A percentile compares a stretch with the other conserved stretches of the same genome.
phyloP scores from a whole-genome alignment of 2,329 filamentous ascomycete genomes.

The Nigrospora oryzae region DNA sequence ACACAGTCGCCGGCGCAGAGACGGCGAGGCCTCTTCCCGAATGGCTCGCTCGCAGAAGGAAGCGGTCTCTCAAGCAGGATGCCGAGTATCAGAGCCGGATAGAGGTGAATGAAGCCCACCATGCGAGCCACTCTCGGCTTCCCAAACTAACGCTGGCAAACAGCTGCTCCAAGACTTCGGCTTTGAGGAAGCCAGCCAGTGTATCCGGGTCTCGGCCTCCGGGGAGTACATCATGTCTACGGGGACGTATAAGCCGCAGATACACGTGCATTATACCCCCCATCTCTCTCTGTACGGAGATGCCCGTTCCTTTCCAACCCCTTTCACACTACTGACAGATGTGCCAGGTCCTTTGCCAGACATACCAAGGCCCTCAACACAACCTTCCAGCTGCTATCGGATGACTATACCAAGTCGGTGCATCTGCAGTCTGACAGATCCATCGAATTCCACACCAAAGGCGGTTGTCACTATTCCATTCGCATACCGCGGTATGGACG shows the following conservation, averaged over 20 bases:
- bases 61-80: constrained; percentile 86
- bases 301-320: no score
- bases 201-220: constrained; percentile 85
- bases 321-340: no score
- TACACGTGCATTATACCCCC: constrained; percentile 91
- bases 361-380: constrained; percentile 90
- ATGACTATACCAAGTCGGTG: constrained; percentile 88
- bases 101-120: constrained; percentile 33
- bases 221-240: constrained; percentile 84
- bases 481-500: constrained; percentile 87
- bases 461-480: constrained; percentile 81
- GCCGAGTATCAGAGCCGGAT: constrained; percentile 88
- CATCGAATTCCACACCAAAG: constrained; percentile 87
- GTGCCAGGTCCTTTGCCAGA: constrained; percentile 61
- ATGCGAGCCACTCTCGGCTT: no score
- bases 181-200: constrained; percentile 90
- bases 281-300: constrained; percentile 63
- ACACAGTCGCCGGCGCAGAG: constrained; percentile 88
- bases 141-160: no score
- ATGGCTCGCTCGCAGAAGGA: constrained; percentile 86
- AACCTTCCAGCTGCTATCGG: constrained; percentile 79
- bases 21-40: constrained; percentile 84
- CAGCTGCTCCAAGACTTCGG: constrained; percentile 87
- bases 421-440: constrained; percentile 88
- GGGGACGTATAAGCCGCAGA: constrained; percentile 53